Base-by-base conservation (phyloP, 2,329 filamentous ascomycete species). In the Pseudopyricularia cyperi region DNA sequence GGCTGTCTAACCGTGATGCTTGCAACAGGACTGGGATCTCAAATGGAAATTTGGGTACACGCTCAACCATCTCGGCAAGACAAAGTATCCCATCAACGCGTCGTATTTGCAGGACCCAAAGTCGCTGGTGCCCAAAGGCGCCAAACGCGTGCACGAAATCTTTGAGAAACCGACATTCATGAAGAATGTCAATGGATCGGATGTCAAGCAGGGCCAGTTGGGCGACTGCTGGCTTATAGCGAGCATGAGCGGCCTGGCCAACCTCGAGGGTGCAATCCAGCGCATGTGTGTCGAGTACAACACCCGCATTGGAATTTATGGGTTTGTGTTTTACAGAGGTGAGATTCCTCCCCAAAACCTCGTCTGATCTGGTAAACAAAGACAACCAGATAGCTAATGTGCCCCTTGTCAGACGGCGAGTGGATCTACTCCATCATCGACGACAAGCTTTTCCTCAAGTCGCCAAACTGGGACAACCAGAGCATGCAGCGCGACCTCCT, bases 381-480 rank as follows among this genome's bases (percentile, higher is more conserved):
- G 11, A 28, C 9, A 49, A 14, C 11, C 55, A 55, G 50, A 57
- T 53, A 17, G n/a, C 9, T 28, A n/a, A n/a, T n/a, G n/a, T n/a
- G n/a, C n/a, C n/a, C n/a, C 15, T 24, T 19, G 7, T 2, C 50
- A 67, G 89, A 95, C 61, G 89, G 89, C 51, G 87, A 93, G 66
- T 95, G 89, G 89, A 86, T 91, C 53, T 89, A 89, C 59, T 89
- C 87, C 53, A 90, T 95, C 55, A 82, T 95, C 54, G 89, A 95
- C 62, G 89, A 95, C 66, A 94, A 94, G 67, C 74, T 95, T 3
- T 94, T 87, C 63, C 76, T 95, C 17, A 87, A 83, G 54, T 87
- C 86, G 2, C 85, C 87, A 4, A 84, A 86, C 61, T 94, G 88
- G 70, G 87, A 94, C 57, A 86, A 87, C 33, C 83, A 81, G 1